phyloP scores from a whole-genome alignment of 352 stramenopile genomes.

The Phytophthora pini region DNA sequence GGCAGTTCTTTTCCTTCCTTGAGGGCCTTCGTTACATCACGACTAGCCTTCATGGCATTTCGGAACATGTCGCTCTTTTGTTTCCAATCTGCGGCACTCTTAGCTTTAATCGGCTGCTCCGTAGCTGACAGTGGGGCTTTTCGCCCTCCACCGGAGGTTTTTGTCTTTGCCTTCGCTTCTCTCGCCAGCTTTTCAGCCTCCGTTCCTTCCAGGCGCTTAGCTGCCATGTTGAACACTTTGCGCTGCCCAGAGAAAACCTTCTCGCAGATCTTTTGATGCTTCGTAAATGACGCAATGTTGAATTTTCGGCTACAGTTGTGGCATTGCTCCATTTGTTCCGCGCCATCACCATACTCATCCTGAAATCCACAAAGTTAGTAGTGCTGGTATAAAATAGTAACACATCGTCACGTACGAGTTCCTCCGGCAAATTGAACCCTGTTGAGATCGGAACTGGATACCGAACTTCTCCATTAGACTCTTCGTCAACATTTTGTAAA shows the following conservation, averaged over 20 bases:
- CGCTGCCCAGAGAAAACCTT: constrained; percentile 88
- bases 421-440: constrained; percentile 43
- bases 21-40: constrained; percentile 65
- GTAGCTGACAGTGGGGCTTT: constrained; percentile 34
- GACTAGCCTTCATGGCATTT: constrained; percentile 87
- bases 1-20: constrained; percentile 75
- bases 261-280: constrained; percentile 87
- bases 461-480: constrained; percentile 31
- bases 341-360: constrained; percentile 60
- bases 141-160: constrained; percentile 25
- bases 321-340: constrained; percentile 75
- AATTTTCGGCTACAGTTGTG: constrained; percentile 86
- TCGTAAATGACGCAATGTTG: constrained; percentile 70
- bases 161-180: constrained; percentile 37
- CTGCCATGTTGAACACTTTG: constrained; percentile 89
- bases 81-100: constrained; percentile 82
- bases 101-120: constrained; percentile 64
- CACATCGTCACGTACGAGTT: constrained; percentile 34
- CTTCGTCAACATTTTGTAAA: constrained; percentile 39
- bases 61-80: constrained; percentile 87
- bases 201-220: constrained; percentile 73
- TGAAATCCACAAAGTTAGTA: constrained; percentile 11
- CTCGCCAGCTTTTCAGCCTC: constrained; percentile 76
- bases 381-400: neutral
- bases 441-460: constrained; percentile 52